Conservation (phyloP, 139 green algal species). For the Chlorella vulgaris region DNA sequence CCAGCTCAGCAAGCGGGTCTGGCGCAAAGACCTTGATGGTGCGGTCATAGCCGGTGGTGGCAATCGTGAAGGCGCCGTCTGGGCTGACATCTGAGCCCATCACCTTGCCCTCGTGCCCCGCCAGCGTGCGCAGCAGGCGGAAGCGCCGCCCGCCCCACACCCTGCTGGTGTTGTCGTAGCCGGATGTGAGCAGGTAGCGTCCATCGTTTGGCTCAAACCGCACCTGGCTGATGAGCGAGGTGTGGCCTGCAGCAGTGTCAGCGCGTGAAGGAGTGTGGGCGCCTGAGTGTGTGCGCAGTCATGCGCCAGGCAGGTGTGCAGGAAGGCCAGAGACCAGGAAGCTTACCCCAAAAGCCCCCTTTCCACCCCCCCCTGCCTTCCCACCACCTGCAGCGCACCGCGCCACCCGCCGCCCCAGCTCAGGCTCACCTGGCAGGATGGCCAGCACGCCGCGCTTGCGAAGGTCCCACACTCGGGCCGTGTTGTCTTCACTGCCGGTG, state of each 20-base stretch:
- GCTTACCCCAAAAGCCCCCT: too few relatives aligned
- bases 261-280: too few relatives aligned
- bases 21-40: slow-evolving; percentile 82
- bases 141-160: slow-evolving; percentile 66
- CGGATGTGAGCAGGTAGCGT: slow-evolving; percentile 75
- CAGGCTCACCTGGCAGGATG: slow-evolving; percentile 67
- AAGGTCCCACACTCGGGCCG: slow-evolving; percentile 88
- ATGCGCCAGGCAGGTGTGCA: too few relatives aligned
- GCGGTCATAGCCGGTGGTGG: slow-evolving; percentile 79
- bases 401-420: background rate
- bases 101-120: slow-evolving; percentile 93
- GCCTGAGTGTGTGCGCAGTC: too few relatives aligned
- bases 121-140: slow-evolving; percentile 73
- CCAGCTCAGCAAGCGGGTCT: slow-evolving; percentile 5
- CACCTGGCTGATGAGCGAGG: slow-evolving; percentile 74
- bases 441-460: slow-evolving; percentile 77
- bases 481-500: slow-evolving; percentile 87
- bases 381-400: background rate
- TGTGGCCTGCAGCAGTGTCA: slow-evolving; percentile 55
- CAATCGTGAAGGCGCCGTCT: slow-evolving; percentile 54
- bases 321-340: too few relatives aligned
- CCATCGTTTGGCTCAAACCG: slow-evolving; percentile 76
- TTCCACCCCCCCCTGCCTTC: background rate
- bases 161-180: slow-evolving; percentile 76
- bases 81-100: slow-evolving; percentile 84